Evolutionary conservation across 352 stramenopile genomes (phyloP), one percentile per base, ranked within the genome.

Genomic region (Globisporangium paroecandrum): DNA sequence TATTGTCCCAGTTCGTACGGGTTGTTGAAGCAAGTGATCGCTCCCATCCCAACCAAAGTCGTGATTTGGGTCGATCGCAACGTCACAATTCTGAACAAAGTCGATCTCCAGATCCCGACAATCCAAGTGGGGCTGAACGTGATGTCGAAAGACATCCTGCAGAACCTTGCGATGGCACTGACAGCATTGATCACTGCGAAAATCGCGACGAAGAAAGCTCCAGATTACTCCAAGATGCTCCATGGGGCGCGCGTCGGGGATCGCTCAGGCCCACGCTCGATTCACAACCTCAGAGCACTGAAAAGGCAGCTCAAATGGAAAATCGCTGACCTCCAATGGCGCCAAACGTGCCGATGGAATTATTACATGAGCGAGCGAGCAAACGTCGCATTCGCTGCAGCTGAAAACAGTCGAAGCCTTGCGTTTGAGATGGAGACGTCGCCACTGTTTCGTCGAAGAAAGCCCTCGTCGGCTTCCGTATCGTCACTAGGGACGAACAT

Each of bases 231-330:
- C 9, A 73, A 69, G 55, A 69, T 83, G 62, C 63, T 85, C 7
- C 69, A 79, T 53, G 51, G 60, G 18, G 69, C 67, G 43, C 22
- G 38, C 13, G 7, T 46, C 2, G 18, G 22, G 7, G 38, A 57
- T 22, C 46, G 58, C 22, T 57, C 54, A 5, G 71, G 62, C n/a
- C 5, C 69, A 18, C 56, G 60, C 8, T 79, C 76, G 2, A 64
- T 91, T 5, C 66, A 82, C 32, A 72, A 89, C 29, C 70, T 94
- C 29, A 22, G 82, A 22, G 47, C 61, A 10, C 27, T 87, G 0
- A 83, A 84, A 38, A 77, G 78, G 32, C 72, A 87, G 5, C 70
- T 91, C 34, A 81, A 82, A 53, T 94, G 85, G 85, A 81, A 85
- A 69, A 87, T 94, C 41, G 71, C 82, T 0, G 62, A 78, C 0